Evolutionary conservation across 2,329 filamentous ascomycete species (phyloP).

Genomic region (Aspergillus neotritici): DNA sequence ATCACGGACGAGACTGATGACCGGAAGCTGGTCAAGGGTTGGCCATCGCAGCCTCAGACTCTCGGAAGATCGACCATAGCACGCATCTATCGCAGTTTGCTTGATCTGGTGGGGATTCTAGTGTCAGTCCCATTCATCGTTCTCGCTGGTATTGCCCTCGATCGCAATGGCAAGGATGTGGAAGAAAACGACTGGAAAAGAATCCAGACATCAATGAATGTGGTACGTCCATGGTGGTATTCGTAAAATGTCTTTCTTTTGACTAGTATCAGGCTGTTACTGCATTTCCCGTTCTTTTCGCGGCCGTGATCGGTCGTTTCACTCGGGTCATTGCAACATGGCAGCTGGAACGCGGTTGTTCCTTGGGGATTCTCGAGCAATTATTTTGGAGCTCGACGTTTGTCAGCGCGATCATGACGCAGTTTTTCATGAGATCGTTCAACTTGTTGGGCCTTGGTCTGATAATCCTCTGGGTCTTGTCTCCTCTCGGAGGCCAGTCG

Average conservation of each 20-base stretch:
- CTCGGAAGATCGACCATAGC: no score
- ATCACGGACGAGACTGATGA: no score
- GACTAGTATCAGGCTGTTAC: not conserved
- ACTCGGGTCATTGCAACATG: conserved; percentile 1
- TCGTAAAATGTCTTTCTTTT: no score
- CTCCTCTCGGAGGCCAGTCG: conserved; percentile 1
- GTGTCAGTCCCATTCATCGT: not conserved
- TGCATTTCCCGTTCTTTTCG: not conserved
- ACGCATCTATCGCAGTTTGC: no score
- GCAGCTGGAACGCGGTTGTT: not conserved
- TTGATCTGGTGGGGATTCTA: not conserved
- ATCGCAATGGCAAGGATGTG: not conserved
- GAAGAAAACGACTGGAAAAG: no score
- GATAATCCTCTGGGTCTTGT: not conserved
- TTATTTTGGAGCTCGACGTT: not conserved
- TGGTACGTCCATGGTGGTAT: no score
- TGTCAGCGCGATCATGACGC: not conserved
- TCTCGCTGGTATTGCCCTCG: not conserved
- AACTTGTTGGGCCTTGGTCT: not conserved
- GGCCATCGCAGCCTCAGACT: no score
- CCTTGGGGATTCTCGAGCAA: not conserved
- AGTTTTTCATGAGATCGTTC: not conserved
- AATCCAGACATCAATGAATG: no score
- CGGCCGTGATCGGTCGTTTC: not conserved
- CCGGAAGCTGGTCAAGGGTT: no score